A percentile compares a stretch with the other conserved stretches of the same genome.
Conservation (phyloP, 495 filamentous ascomycete species). For the Hypomontagnella monticulosa region DNA sequence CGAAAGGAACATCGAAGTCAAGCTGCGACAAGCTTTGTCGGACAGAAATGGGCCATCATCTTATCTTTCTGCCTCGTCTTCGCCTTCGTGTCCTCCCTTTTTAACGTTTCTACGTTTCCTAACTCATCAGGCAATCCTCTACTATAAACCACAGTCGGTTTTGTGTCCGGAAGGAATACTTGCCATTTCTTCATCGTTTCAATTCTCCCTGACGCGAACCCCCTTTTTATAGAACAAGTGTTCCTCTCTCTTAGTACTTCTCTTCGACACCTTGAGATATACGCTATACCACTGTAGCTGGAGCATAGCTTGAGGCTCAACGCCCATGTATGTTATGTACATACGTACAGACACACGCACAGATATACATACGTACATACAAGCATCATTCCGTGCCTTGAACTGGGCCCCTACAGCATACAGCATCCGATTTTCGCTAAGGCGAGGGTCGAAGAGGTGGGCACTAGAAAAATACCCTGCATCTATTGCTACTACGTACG, state of each 20-base stretch:
- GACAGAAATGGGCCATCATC: slow-evolving; percentile 2
- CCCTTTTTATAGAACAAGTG: slow-evolving; percentile 12
- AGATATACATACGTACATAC: slow-evolving; percentile 7
- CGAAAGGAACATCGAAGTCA: slow-evolving; percentile 10
- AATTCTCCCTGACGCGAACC: slow-evolving; percentile 4
- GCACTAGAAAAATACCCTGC: slow-evolving; percentile 18
- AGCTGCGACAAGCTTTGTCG: slow-evolving; percentile 19
- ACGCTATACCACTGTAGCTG: slow-evolving; percentile 20
- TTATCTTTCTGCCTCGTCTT: slow-evolving; percentile 10
- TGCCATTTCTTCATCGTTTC: background rate
- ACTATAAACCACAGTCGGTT: slow-evolving; percentile 7
- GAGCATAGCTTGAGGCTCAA: slow-evolving; percentile 29
- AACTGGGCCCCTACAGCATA: slow-evolving; percentile 17
- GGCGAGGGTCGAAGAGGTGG: slow-evolving; percentile 16
- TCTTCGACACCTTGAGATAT: background rate
- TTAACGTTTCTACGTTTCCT: background rate
- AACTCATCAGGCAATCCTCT: slow-evolving; percentile 8
- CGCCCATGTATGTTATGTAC: slow-evolving; percentile 7
- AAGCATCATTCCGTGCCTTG: slow-evolving; percentile 17
- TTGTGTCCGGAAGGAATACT: slow-evolving; percentile 10
- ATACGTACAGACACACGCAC: background rate
- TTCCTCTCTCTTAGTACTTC: slow-evolving; percentile 9
- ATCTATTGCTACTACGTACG: slow-evolving; percentile 34
- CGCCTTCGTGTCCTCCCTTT: background rate
- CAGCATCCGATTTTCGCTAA: slow-evolving; percentile 38